Base-by-base conservation (phyloP, 1,139 yeast species). In the Meyerozyma sp. region DNA sequence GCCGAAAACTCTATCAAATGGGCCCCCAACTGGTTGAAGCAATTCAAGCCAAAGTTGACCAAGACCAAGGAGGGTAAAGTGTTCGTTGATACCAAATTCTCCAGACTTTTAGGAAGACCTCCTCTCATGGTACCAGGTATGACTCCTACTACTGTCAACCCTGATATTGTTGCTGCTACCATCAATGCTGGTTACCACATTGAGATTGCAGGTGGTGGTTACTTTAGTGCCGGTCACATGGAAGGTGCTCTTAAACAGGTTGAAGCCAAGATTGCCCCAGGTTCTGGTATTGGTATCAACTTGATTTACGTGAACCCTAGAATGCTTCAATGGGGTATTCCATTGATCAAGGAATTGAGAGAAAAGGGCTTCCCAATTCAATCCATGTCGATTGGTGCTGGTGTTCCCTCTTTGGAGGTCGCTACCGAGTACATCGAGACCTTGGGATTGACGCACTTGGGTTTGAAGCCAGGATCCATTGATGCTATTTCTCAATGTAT, bases 141-240 rank as follows among this genome's bases (percentile, higher is more conserved):
- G 99, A 93, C 98, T 36, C 99, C 99, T 60, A 82, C 95, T 41
- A 93, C 98, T 25, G 96, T 91, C 45, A 84, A 89, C 55, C 93
- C 98, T 41, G 93, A 88, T 49, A 90, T 93, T 61, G 93, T 93
- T 45, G 84, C 95, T 50, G 95, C 96, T 35, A 83, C 97, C 32
- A 78, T 90, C 61, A 91, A 91, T 62, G 90, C 98, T 44, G 99
- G 99, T 49, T 93, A 91, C 73, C 96, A 90, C 62, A 89, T 93
- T 61, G 99, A 93, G 73, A 77, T 93, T 58, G 98, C 95, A 43
- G 98, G 98, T 66, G 99, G 99, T 75, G 99, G 98, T 62, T 93
- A 93, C 70, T 93, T 93, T 66, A 66, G 72, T 51, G 84, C 95
- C 46, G 64, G 64, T 10, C 73, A 73, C 61, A 82, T 93, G 82